Percentiles rank a stretch among this genome's conserved stretches.
Conservation (phyloP, 805 yeast genomes). For the Candida saitoana region DNA sequence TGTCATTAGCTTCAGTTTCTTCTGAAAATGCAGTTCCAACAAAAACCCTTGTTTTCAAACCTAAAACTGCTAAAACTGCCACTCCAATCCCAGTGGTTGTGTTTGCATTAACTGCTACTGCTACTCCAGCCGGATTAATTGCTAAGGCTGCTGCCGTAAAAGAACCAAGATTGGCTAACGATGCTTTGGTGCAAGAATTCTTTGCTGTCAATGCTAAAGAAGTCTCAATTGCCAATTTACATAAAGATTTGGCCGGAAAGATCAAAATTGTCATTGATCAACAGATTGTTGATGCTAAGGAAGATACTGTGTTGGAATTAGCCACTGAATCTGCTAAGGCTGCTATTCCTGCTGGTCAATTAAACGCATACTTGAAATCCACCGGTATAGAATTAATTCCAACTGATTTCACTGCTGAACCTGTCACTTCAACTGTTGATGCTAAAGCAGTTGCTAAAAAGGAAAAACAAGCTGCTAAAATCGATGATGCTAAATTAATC, state of each 20-base stretch:
- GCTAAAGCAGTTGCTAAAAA: constrained; percentile 30
- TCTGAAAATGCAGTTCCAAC: constrained; percentile 51
- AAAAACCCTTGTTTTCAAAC: constrained; percentile 83
- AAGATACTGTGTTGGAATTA: constrained; percentile 38
- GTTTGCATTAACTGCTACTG: constrained; percentile 66
- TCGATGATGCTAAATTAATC: constrained; percentile 83
- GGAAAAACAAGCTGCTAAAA: constrained; percentile 47
- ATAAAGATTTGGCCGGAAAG: constrained; percentile 45
- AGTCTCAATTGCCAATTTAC: constrained; percentile 54
- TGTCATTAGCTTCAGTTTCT: constrained; percentile 56
- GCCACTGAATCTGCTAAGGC: constrained; percentile 53
- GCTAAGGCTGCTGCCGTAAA: constrained; percentile 68
- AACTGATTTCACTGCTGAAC: constrained; percentile 53
- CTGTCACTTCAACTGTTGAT: constrained; percentile 21
- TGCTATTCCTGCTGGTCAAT: constrained; percentile 42
- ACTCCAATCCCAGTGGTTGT: constrained; percentile 76
- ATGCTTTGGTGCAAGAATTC: constrained; percentile 66
- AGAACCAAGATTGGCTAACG: constrained; percentile 86
- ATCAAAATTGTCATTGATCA: constrained; percentile 58
- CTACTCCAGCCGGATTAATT: constrained; percentile 61
- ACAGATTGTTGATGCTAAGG: constrained; percentile 37
- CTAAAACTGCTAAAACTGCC: constrained; percentile 82
- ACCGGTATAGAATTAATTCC: constrained; percentile 47
- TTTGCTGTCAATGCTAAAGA: constrained; percentile 57
- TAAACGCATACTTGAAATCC: constrained; percentile 44